Conservation (phyloP, 2,329 filamentous ascomycete genomes). For the Tolypocladium guangdongense region DNA sequence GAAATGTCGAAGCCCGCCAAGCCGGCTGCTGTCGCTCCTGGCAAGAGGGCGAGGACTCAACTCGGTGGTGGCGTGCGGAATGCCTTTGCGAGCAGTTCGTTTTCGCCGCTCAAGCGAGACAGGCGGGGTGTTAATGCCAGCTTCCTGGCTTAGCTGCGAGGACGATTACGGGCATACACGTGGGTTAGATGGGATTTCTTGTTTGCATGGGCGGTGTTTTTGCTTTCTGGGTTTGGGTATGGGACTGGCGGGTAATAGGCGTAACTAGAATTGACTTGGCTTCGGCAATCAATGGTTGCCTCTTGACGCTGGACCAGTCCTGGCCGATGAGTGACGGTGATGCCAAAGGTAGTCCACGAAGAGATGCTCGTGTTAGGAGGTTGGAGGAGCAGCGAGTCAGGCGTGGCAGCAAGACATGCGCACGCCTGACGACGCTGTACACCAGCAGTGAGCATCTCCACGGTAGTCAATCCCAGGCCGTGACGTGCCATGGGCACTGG, state of each 20-base stretch:
- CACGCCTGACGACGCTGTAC: no score
- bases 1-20: conserved; percentile 29
- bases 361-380: background rate
- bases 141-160: conserved; percentile 35
- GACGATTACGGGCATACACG: background rate
- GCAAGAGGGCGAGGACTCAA: conserved; percentile 5
- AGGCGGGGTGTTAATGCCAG: conserved; percentile 51
- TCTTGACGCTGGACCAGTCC: background rate
- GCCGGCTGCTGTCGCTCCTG: background rate
- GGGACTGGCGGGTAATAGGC: background rate
- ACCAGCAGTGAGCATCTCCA: background rate
- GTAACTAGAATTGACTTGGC: background rate
- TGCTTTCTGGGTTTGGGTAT: background rate
- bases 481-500: no score
- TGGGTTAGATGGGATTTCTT: background rate
- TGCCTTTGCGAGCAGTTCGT: conserved; percentile 41
- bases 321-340: background rate
- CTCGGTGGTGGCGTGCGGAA: conserved; percentile 22
- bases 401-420: no score
- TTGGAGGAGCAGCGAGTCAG: background rate
- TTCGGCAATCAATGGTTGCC: background rate
- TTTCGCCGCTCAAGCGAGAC: conserved; percentile 65
- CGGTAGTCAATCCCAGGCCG: no score
- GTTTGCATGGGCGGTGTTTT: background rate
- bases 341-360: background rate